Evolutionary conservation across 2,329 filamentous ascomycete species (phyloP).

Genomic region (Ambrosiella xylebori): DNA sequence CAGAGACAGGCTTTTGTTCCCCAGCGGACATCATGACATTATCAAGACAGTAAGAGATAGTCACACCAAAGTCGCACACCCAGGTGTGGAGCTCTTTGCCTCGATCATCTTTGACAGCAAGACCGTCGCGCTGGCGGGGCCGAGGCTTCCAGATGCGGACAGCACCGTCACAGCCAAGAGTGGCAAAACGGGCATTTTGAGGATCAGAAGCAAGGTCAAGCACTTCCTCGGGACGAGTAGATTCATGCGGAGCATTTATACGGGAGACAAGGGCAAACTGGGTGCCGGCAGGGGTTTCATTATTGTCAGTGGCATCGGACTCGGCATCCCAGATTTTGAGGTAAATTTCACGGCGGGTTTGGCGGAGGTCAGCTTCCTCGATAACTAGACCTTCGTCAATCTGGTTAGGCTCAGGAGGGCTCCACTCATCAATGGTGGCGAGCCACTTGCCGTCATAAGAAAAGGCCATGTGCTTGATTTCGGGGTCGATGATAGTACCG

Average conservation of each 20-base stretch:
- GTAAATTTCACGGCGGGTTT: constrained; percentile 51
- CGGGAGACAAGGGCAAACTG: constrained; percentile 63
- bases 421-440: constrained; percentile 83
- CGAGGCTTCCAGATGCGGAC: constrained; percentile 71
- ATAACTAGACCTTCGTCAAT: constrained; percentile 25
- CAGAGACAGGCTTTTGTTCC: constrained; percentile 27
- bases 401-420: constrained; percentile 52
- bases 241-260: constrained; percentile 65
- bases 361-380: constrained; percentile 27
- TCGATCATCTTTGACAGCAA: constrained; percentile 40
- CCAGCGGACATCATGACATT: constrained; percentile 18
- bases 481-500: constrained; percentile 56
- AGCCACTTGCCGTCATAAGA: constrained; percentile 76
- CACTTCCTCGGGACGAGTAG: constrained; percentile 38
- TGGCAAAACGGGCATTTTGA: constrained; percentile 55
- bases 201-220: constrained; percentile 60
- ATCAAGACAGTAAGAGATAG: constrained; percentile 26
- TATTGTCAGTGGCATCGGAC: not conserved
- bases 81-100: constrained; percentile 52
- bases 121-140: constrained; percentile 48
- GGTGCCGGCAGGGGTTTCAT: constrained; percentile 19
- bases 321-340: constrained; percentile 68
- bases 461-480: constrained; percentile 56
- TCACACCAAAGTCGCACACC: constrained; percentile 46
- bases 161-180: constrained; percentile 62